Evolutionary conservation across 306 rosid species (phyloP), one percentile per base, ranked within the genome.

Genomic region (Sophora flavescens): DNA sequence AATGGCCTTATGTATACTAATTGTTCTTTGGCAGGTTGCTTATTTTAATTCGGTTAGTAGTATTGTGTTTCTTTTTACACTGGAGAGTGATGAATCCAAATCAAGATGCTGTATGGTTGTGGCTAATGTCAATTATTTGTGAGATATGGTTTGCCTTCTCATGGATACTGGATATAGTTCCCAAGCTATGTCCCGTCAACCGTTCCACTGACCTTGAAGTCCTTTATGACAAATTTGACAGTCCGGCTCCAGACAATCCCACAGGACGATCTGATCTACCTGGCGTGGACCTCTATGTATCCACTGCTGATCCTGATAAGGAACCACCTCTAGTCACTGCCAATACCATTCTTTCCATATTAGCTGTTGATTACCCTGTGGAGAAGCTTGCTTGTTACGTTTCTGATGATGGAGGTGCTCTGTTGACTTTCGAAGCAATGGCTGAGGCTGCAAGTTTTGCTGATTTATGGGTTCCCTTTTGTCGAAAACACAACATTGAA

Each of bases 31-130:
- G 51, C 82, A 93, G 98, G 87, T 63, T 93, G 53, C 75, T 93
- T 73, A 82, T 93, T 71, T 5, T 60, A 5, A 10, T 93, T 50
- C 87, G 97, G 41, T 63, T 91, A 0, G 76, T 90, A 61, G 87
- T 91, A 69, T 41, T 91, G 68, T 14, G 66, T 13, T 89, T 94
- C 80, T 94, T 94, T 67, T 60, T 91, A 67, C 89, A 87, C 0
- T 94, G 98, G 98, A 90, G 98, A 86, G 35, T 90, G 33, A 16
- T 0, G 4, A 54, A 94, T 84, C 98, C 98, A 50, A 91, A 94
- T 61, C 65, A 14, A 10, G 90, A 86, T 8, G 90, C 90, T 28
- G 3, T 87, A 50, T 87, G 90, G 90, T 33, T 87, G 44, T 87
- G 90, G 90, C 13, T 78, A 0, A 87, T 84, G 90, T 87, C 90